A percentile compares a stretch with the other conserved stretches of the same genome.
Evolutionary conservation across 1,139 yeast species (phyloP).

Genomic region (Saccharomycopsis hybrid): DNA sequence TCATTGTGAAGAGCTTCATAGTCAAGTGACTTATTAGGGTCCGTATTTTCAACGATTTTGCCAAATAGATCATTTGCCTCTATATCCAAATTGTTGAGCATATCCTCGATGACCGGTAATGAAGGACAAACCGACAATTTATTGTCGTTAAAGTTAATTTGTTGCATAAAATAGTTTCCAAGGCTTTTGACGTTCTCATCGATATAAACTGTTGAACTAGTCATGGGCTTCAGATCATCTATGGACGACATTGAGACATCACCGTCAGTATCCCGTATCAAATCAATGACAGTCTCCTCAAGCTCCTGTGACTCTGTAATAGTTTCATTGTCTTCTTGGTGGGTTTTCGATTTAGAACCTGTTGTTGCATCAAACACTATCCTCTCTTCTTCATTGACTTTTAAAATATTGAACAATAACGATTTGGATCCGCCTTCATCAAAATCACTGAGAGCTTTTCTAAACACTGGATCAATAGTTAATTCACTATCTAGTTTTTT

Average conservation of each 20-base stretch:
- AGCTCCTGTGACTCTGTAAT: too few relatives aligned
- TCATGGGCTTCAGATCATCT: too few relatives aligned
- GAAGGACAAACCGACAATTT: conserved; percentile 5
- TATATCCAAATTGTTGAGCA: conserved; percentile 29
- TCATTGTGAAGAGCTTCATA: background rate
- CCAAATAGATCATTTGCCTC: background rate
- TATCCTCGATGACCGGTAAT: conserved; percentile 4
- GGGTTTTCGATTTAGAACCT: too few relatives aligned
- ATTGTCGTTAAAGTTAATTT: conserved; percentile 3
- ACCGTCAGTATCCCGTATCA: too few relatives aligned
- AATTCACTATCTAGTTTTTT: conserved; percentile 73
- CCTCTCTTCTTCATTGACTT: conserved; percentile 34
- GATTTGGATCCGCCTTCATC: conserved; percentile 96
- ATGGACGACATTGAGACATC: too few relatives aligned
- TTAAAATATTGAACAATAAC: conserved; percentile 63
- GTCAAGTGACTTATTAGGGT: background rate
- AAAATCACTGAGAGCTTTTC: conserved; percentile 83
- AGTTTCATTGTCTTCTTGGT: too few relatives aligned
- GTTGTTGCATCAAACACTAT: conserved; percentile 39
- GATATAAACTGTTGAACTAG: too few relatives aligned
- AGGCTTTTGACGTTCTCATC: too few relatives aligned
- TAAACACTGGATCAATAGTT: conserved; percentile 80
- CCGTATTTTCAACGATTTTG: background rate
- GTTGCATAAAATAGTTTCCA: too few relatives aligned
- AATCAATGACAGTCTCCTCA: too few relatives aligned